Conservation (phyloP, 148 eudicot genomes). For the Cornus florida region DNA sequence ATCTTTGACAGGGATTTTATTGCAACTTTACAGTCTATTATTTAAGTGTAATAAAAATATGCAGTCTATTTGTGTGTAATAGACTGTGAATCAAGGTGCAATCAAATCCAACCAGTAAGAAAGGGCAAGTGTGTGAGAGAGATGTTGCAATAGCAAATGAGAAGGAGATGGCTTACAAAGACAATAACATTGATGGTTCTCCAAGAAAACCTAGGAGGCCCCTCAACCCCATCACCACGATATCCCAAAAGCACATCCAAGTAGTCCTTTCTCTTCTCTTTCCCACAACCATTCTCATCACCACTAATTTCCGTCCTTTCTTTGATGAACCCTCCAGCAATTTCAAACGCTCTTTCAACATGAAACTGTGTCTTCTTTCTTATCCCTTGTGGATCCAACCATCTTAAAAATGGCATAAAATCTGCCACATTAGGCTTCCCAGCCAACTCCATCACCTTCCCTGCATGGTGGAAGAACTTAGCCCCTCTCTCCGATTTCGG, state of each 20-base stretch:
- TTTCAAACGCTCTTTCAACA: slow-evolving; percentile 13
- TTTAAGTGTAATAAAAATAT: too few species aligned
- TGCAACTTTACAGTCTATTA: too few species aligned
- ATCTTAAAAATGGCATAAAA: slow-evolving; percentile 33
- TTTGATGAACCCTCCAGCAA: slow-evolving; percentile 17
- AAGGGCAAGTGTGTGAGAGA: too few species aligned
- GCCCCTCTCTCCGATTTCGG: slow-evolving; percentile 18
- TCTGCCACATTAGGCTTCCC: slow-evolving; percentile 48
- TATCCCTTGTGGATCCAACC: slow-evolving; percentile 27
- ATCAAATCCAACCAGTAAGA: too few species aligned
- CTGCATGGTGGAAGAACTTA: slow-evolving; percentile 18
- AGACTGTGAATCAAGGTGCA: too few species aligned
- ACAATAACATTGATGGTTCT: slow-evolving; percentile 23
- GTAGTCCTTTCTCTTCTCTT: slow-evolving; percentile 16
- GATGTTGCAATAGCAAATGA: background rate
- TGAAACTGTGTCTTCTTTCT: slow-evolving; percentile 24
- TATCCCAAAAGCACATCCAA: slow-evolving; percentile 33
- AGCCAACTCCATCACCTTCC: slow-evolving; percentile 19
- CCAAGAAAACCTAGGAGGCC: slow-evolving; percentile 15
- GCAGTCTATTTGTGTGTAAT: too few species aligned
- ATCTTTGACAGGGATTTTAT: too few species aligned
- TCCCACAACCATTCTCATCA: background rate
- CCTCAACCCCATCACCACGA: slow-evolving; percentile 22
- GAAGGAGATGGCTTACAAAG: slow-evolving; percentile 21
- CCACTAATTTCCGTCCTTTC: slow-evolving; percentile 17